Conservation (phyloP, 257 asterid species). For the Nemophila menziesii region DNA sequence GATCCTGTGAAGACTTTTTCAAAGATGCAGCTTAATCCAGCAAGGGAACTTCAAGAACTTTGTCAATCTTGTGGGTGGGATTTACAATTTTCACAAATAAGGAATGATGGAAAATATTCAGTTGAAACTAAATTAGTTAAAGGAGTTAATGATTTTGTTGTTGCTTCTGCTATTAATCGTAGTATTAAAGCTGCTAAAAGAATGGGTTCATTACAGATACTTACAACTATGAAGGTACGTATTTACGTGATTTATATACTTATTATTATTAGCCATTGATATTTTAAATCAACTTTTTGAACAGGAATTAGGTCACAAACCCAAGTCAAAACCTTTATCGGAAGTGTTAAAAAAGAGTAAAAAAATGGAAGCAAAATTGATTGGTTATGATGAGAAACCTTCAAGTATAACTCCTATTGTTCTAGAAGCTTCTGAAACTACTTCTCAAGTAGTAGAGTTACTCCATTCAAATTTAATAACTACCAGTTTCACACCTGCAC, state of each 20-base stretch:
- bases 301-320: conserved; percentile 64
- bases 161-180: conserved; percentile 32
- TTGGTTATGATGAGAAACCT: conserved; percentile 70
- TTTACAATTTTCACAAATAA: conserved; percentile 25
- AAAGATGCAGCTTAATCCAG: conserved; percentile 53
- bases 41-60: conserved; percentile 67
- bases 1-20: conserved; percentile 51
- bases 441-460: conserved; percentile 15
- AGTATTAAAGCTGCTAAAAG: conserved; percentile 50
- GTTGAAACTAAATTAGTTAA: conserved; percentile 49
- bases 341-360: conserved; percentile 42
- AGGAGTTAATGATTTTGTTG: conserved; percentile 20
- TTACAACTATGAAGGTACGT: conserved; percentile 50
- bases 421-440: conserved; percentile 29
- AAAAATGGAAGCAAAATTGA: conserved; percentile 48
- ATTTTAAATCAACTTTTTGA: too few relatives aligned
- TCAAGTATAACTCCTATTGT: conserved; percentile 12
- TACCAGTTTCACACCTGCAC: conserved; percentile 14
- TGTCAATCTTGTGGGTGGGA: conserved; percentile 59
- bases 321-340: conserved; percentile 43
- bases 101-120: conserved; percentile 32
- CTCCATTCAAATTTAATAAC: conserved; percentile 21
- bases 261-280: conserved; percentile 6
- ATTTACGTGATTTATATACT: background rate
- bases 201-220: conserved; percentile 41